Percentiles rank a stretch among this genome's conserved stretches.
Conservation (phyloP, 31 red algal species). For the Bonnemaisonia californica region DNA sequence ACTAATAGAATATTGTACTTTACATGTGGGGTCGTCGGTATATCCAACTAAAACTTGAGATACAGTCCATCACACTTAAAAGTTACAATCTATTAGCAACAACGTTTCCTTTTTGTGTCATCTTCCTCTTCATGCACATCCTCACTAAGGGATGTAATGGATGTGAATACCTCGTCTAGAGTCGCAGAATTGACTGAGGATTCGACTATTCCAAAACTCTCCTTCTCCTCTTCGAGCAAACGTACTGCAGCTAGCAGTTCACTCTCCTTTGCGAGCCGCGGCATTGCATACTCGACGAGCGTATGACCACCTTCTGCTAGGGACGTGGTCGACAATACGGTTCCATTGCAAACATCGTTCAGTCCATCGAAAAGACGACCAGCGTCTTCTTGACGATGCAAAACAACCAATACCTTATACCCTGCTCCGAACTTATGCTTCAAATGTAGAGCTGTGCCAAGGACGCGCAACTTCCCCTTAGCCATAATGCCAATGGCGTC, state of each 20-base stretch:
- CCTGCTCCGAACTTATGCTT: slow-evolving; percentile 95
- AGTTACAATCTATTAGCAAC: neutral
- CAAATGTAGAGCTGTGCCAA: slow-evolving; percentile 88
- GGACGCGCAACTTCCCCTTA: slow-evolving; percentile 79
- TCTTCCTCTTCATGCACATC: slow-evolving; percentile 61
- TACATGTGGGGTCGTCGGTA: too few relatives aligned
- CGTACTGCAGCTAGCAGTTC: slow-evolving; percentile 46
- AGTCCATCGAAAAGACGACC: slow-evolving; percentile 29
- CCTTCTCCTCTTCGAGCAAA: slow-evolving; percentile 38
- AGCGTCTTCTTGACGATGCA: slow-evolving; percentile 8
- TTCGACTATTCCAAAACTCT: slow-evolving; percentile 38
- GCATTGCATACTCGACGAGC: slow-evolving; percentile 44
- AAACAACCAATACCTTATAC: slow-evolving; percentile 61
- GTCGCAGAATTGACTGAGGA: slow-evolving; percentile 67
- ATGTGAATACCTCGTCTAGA: slow-evolving; percentile 72
- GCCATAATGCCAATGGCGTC: slow-evolving; percentile 94
- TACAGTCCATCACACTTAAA: too few relatives aligned
- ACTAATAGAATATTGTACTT: too few relatives aligned
- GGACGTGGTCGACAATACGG: slow-evolving; percentile 6
- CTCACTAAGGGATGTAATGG: slow-evolving; percentile 72
- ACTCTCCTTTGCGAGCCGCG: slow-evolving; percentile 37
- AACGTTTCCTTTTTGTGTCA: neutral
- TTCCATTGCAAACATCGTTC: slow-evolving; percentile 24
- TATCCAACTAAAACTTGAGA: too few relatives aligned
- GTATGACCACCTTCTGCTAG: slow-evolving; percentile 31